Evolutionary conservation across 1,284 basidiomycete species (phyloP).

Genomic region (Heterobasidion irregulare): DNA sequence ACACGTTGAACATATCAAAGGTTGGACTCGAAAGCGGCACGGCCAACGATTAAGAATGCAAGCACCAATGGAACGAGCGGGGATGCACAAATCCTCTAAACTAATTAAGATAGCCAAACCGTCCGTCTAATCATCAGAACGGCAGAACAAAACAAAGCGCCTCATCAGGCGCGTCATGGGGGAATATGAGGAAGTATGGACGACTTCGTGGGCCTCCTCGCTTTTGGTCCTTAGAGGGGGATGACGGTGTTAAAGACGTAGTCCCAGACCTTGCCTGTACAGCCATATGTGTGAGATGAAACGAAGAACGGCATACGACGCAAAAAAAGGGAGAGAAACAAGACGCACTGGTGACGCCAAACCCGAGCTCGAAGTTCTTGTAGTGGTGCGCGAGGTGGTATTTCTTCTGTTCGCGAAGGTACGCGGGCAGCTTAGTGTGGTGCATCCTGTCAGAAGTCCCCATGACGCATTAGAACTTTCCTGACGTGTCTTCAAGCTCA

Average conservation of each 20-base stretch:
- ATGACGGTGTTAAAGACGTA: conserved; percentile 84
- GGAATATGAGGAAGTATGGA: too few relatives aligned
- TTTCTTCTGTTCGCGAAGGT: conserved; percentile 89
- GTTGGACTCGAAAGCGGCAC: too few relatives aligned
- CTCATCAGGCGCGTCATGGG: too few relatives aligned
- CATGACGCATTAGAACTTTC: conserved; percentile 1
- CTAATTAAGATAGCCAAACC: too few relatives aligned
- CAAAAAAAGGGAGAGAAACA: not conserved
- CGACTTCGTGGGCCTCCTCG: not conserved
- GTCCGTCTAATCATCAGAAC: too few relatives aligned
- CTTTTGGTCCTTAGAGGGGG: conserved; percentile 31
- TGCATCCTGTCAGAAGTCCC: conserved; percentile 48
- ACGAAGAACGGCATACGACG: not conserved
- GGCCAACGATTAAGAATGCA: too few relatives aligned
- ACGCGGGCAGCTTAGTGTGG: conserved; percentile 84
- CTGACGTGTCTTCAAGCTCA: not conserved
- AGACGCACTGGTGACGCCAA: conserved; percentile 82
- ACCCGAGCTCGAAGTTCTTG: conserved; percentile 98
- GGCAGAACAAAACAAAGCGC: too few relatives aligned
- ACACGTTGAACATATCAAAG: too few relatives aligned
- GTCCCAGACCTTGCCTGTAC: conserved; percentile 87
- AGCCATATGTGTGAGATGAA: not conserved
- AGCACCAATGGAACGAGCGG: too few relatives aligned
- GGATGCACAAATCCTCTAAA: too few relatives aligned
- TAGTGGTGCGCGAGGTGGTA: conserved; percentile 99